These are phyloP conservation scores for Podospora tetraspora DNA, from an alignment of 495 filamentous ascomycete species.

Conservation along the genomic window DNA sequence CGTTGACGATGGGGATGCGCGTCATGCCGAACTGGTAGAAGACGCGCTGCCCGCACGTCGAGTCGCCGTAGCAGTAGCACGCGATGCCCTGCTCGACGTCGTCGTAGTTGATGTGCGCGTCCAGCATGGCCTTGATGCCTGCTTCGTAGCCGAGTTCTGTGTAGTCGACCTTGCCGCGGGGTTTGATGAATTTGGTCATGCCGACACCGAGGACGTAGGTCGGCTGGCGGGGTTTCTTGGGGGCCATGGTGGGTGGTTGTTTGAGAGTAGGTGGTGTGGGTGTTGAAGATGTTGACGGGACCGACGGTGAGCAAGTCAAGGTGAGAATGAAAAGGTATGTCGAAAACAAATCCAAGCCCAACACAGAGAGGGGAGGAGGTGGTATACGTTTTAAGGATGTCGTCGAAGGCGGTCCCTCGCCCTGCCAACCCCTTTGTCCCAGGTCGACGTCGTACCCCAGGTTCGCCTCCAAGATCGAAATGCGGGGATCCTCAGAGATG, in stretches of 20 bases:
- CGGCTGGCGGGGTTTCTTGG: conserved; percentile 34
- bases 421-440: neutral
- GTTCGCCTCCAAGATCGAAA: neutral
- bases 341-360: neutral
- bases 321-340: neutral
- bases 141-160: conserved; percentile 91
- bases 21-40: conserved; percentile 99
- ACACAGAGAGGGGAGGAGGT: neutral
- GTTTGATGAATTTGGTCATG: conserved; percentile 99
- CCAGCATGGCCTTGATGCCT: conserved; percentile 90
- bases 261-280: neutral
- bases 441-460: neutral
- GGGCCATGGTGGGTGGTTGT: conserved; percentile 32
- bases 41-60: conserved; percentile 89
- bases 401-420: neutral
- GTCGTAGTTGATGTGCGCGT: conserved; percentile 93
- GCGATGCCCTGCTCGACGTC: conserved; percentile 94
- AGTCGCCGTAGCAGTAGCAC: conserved; percentile 96
- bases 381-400: neutral
- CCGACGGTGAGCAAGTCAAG: neutral
- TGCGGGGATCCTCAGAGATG: neutral
- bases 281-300: neutral
- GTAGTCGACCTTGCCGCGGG: conserved; percentile 84
- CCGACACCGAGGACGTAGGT: conserved; percentile 91
- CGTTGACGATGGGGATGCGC: conserved; percentile 90